Conservation (phyloP, 108 stramenopile genomes). For the Cyclotella baltica region DNA sequence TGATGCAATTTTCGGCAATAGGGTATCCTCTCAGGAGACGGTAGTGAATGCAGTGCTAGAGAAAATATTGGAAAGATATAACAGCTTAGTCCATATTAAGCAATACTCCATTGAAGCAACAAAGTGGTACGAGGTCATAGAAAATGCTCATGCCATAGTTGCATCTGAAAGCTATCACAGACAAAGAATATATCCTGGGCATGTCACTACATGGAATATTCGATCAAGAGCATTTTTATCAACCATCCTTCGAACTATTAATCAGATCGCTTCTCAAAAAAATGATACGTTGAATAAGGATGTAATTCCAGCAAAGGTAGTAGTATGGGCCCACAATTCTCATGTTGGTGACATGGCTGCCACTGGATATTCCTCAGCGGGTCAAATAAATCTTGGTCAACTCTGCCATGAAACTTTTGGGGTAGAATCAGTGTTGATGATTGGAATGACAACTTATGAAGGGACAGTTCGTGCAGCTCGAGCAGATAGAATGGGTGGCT, state of each 20-base stretch:
- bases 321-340: slow-evolving; percentile 37
- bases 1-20: slow-evolving; percentile 9
- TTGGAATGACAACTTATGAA: slow-evolving; percentile 30
- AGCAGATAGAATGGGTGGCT: slow-evolving; percentile 17
- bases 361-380: slow-evolving; percentile 14
- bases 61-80: neutral
- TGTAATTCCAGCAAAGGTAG: neutral
- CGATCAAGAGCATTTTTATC: neutral
- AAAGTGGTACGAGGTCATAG: slow-evolving; percentile 3
- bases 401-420: slow-evolving; percentile 24
- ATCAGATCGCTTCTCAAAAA: neutral
- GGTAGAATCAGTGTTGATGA: slow-evolving; percentile 6
- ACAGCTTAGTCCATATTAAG: too few species aligned
- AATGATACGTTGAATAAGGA: neutral
- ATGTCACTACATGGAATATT: slow-evolving; percentile 20
- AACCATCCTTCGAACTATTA: neutral
- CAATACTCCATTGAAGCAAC: neutral
- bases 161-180: slow-evolving; percentile 28
- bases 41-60: neutral
- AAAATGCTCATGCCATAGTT: slow-evolving; percentile 10
- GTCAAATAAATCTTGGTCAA: slow-evolving; percentile 26
- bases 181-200: slow-evolving; percentile 21
- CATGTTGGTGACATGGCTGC: slow-evolving; percentile 32
- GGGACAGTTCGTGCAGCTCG: slow-evolving; percentile 21
- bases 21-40: slow-evolving; percentile 13